A percentile compares a stretch with the other conserved stretches of the same genome.
Conservation (phyloP, 2,329 filamentous ascomycete species). For the Cadophora sp. region DNA sequence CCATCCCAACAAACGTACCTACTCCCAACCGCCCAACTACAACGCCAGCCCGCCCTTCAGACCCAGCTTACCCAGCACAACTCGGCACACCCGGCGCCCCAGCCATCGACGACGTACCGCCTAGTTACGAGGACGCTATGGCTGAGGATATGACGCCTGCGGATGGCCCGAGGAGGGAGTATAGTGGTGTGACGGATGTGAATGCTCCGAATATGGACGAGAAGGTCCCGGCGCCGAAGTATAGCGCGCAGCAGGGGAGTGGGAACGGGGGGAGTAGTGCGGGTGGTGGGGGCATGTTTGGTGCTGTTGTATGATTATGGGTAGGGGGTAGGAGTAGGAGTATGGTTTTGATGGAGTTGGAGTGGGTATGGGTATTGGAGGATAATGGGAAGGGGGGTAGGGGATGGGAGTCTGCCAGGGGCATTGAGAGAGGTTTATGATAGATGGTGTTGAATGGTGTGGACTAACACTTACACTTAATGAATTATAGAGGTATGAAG, state of each 20-base stretch:
- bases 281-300: background rate
- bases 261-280: conserved; percentile 4
- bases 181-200: conserved; percentile 68
- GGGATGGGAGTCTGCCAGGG: background rate
- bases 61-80: conserved; percentile 66
- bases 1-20: background rate
- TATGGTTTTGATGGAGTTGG: no score
- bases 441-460: background rate
- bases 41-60: conserved; percentile 39
- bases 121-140: conserved; percentile 93
- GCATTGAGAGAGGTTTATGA: background rate
- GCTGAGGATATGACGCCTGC: conserved; percentile 76
- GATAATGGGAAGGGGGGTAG: no score
- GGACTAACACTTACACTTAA: background rate
- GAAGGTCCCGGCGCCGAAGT: conserved; percentile 32
- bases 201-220: conserved; percentile 55
- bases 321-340: no score
- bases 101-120: conserved; percentile 78
- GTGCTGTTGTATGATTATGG: conserved; percentile 16
- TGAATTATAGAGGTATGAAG: background rate
- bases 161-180: conserved; percentile 73
- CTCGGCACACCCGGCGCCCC: conserved; percentile 54
- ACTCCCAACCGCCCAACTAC: background rate
- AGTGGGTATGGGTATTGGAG: background rate
- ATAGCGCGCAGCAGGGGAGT: conserved; percentile 21